Evolutionary conservation across 1,284 basidiomycete genomes (phyloP).

Genomic region (Heterobasidion occidentale): DNA sequence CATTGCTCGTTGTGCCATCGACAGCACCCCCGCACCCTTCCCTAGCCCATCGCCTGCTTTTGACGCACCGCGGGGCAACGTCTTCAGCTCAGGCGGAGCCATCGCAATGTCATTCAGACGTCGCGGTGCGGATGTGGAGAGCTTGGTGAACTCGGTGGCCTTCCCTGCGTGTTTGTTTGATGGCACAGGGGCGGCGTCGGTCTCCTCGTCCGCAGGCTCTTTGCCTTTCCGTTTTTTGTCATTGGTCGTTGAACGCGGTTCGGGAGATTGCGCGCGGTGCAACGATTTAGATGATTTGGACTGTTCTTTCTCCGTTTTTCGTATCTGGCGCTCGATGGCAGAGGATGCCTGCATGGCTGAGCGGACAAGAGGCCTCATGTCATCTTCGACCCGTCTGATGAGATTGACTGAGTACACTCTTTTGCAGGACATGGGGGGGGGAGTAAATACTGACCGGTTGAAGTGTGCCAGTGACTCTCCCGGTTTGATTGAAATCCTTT

Average conservation of each 20-base stretch:
- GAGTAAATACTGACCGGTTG: conserved; percentile 44
- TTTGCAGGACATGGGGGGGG: background rate
- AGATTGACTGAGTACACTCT: background rate
- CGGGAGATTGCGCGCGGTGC: background rate
- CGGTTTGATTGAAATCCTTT: conserved; percentile 42
- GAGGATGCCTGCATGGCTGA: conserved; percentile 54
- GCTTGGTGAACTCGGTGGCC: conserved; percentile 47
- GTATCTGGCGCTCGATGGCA: conserved; percentile 36
- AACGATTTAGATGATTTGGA: background rate
- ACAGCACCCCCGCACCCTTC: conserved; percentile 36
- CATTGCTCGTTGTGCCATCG: conserved; percentile 68
- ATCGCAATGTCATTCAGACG: conserved; percentile 64
- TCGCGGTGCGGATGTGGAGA: conserved; percentile 48
- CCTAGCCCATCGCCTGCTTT: conserved; percentile 13
- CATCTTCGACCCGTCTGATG: conserved; percentile 59
- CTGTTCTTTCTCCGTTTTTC: conserved; percentile 27
- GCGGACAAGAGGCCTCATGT: conserved; percentile 55
- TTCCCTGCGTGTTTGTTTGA: conserved; percentile 20
- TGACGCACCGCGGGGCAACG: conserved; percentile 31
- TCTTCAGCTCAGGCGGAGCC: conserved; percentile 49
- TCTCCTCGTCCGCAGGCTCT: background rate
- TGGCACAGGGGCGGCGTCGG: conserved; percentile 10
- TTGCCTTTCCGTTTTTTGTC: background rate
- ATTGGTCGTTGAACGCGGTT: background rate
- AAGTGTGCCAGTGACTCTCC: conserved; percentile 70